These are phyloP conservation scores for Cymbopogon flexuosus DNA, from an alignment of 202 grass and related monocot genomes.

Conservation along the genomic window DNA sequence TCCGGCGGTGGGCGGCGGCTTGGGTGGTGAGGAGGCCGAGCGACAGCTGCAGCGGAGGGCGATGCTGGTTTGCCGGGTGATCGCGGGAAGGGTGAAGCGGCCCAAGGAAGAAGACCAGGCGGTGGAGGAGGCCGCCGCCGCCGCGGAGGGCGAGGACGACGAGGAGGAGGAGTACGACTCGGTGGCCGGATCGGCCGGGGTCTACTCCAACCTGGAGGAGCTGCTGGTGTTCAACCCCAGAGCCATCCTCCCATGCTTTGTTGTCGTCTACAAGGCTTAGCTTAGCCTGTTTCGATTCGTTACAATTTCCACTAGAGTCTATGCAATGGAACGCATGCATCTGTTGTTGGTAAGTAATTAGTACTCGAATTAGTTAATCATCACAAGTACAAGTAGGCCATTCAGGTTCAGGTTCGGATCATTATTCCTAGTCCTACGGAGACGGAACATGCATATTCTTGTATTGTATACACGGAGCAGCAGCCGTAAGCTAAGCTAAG, in stretches of 20 bases:
- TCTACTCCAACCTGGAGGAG: conserved; percentile 78
- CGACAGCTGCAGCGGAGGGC: conserved; percentile 29
- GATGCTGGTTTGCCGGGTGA: conserved; percentile 93
- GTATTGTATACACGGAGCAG: no score
- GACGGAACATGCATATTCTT: no score
- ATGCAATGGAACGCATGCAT: background rate
- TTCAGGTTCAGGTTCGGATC: no score
- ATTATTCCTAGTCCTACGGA: no score
- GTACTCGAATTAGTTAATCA: background rate
- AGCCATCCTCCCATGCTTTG: conserved; percentile 91
- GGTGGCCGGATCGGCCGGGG: conserved; percentile 39
- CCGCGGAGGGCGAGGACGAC: background rate
- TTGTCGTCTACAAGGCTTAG: conserved; percentile 67
- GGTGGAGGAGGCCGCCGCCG: background rate
- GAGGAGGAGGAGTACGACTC: conserved; percentile 51
- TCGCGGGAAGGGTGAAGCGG: conserved; percentile 65
- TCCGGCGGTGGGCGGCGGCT: background rate
- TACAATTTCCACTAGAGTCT: background rate
- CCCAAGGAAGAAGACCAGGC: conserved; percentile 9
- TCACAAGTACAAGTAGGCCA: no score
- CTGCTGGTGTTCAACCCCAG: conserved; percentile 77
- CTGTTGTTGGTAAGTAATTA: background rate
- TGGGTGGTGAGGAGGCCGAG: background rate
- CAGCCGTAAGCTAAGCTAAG: no score
- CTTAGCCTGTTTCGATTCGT: no score